Evolutionary conservation across 148 eudicot genomes (phyloP).

Genomic region (Vaccinium corymbosum): DNA sequence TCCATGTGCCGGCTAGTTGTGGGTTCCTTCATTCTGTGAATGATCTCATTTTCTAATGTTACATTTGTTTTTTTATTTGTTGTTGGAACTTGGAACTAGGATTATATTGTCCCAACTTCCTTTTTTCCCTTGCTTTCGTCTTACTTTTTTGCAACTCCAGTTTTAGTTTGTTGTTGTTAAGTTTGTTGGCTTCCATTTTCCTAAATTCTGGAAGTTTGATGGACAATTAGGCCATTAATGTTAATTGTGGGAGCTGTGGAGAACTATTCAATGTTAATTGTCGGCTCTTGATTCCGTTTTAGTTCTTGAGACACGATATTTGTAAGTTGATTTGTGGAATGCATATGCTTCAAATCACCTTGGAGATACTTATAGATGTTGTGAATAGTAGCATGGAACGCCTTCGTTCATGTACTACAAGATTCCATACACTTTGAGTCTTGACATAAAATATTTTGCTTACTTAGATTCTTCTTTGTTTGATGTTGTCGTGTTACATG

Average conservation of each 20-base stretch:
- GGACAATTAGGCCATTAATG: not conserved
- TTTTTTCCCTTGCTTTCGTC: constrained; percentile 3
- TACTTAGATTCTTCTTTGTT: not conserved
- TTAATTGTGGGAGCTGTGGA: not conserved
- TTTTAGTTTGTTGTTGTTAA: not conserved
- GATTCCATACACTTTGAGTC: constrained; percentile 1
- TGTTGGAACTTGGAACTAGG: not conserved
- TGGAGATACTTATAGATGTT: not conserved
- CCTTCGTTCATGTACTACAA: not conserved
- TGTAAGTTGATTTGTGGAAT: constrained; percentile 3
- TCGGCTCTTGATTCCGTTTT: not conserved
- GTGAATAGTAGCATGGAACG: not conserved
- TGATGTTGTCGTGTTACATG: not conserved
- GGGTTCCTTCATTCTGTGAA: not conserved
- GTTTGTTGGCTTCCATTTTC: not conserved
- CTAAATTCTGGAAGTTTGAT: not conserved
- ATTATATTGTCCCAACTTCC: not conserved
- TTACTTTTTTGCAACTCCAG: not conserved
- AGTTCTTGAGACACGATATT: not conserved
- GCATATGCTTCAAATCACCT: constrained; percentile 5
- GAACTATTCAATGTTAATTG: not conserved
- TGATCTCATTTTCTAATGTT: not conserved
- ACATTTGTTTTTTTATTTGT: not conserved
- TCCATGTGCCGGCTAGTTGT: not conserved
- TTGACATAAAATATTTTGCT: not conserved